Percentiles rank a stretch among this genome's conserved stretches.
phyloP scores from a whole-genome alignment of 768 basidiomycete genomes.

The Pulveroboletus sp. region DNA sequence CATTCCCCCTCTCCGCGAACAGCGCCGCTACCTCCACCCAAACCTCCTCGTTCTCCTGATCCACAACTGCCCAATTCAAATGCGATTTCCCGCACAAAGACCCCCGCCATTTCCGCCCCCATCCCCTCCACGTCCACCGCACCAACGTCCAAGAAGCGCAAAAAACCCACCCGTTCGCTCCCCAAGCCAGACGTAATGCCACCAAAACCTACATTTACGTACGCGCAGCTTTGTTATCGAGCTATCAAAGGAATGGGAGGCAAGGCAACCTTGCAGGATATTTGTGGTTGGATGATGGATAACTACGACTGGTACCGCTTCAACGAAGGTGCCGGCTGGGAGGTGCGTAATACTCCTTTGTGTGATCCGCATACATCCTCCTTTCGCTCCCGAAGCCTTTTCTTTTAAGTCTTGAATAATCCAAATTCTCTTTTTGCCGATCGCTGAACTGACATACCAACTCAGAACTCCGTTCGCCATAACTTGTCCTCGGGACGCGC shows the following conservation, averaged over 20 bases:
- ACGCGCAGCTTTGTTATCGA: slow-evolving; percentile 87
- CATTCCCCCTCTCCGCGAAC: slow-evolving; percentile 63
- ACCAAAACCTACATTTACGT: slow-evolving; percentile 85
- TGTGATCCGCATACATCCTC: background rate
- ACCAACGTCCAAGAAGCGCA: slow-evolving; percentile 59
- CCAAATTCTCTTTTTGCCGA: slow-evolving; percentile 2
- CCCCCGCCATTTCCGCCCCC: slow-evolving; percentile 19
- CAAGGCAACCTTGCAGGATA: slow-evolving; percentile 87
- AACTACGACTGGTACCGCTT: slow-evolving; percentile 89
- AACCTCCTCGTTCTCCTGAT: slow-evolving; percentile 44
- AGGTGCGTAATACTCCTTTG: slow-evolving; percentile 49
- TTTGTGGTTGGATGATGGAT: slow-evolving; percentile 87
- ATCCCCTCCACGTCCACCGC: slow-evolving; percentile 20
- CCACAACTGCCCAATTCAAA: slow-evolving; percentile 63
- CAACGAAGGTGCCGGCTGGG: slow-evolving; percentile 83
- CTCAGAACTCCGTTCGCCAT: slow-evolving; percentile 90
- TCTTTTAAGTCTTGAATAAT: background rate
- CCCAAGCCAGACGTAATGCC: slow-evolving; percentile 74
- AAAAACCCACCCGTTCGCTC: slow-evolving; percentile 47
- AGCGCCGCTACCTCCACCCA: slow-evolving; percentile 41
- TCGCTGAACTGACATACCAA: slow-evolving; percentile 10
- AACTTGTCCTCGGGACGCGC: slow-evolving; percentile 90
- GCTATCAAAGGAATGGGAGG: slow-evolving; percentile 79
- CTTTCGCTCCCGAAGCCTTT: background rate
- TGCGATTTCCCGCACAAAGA: slow-evolving; percentile 45